These are phyloP conservation scores for Durio zibethinus DNA, from an alignment of 345 rosid species.

Conservation along the genomic window DNA sequence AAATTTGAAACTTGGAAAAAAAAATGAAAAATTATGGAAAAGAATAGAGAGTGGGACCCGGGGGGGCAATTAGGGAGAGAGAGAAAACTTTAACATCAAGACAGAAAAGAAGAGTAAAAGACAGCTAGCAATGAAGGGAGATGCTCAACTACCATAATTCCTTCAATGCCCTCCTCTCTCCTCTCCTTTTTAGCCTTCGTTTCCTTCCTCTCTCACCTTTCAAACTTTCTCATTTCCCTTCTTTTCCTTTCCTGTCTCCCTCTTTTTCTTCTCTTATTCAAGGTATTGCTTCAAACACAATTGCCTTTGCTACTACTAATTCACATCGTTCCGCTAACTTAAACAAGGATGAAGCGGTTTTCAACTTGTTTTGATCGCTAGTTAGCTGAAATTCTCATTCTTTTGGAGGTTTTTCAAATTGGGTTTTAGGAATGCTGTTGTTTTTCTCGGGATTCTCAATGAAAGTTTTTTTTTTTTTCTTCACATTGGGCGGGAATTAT, in stretches of 20 bases:
- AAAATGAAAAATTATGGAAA: not conserved
- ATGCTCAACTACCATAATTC: conserved; percentile 45
- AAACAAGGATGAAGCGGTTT: not conserved
- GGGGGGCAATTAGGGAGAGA: not conserved
- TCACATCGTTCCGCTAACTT: not conserved
- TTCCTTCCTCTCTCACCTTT: conserved; percentile 12
- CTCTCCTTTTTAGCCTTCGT: conserved; percentile 18
- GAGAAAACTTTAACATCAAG: conserved; percentile 50
- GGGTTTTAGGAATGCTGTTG: not conserved
- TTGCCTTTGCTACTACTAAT: not conserved
- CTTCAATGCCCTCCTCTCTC: conserved; percentile 1
- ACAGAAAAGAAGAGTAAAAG: conserved; percentile 34
- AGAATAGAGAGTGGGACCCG: conserved; percentile 16
- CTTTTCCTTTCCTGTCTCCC: not conserved
- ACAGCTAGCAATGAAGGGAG: conserved; percentile 72
- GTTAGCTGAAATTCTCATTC: not conserved
- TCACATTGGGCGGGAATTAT: not conserved
- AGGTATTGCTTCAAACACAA: conserved; percentile 11
- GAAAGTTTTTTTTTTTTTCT: not conserved
- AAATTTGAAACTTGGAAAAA: no score
- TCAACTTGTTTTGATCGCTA: not conserved
- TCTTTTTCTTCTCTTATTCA: not conserved
- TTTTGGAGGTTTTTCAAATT: not conserved
- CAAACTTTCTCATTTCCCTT: conserved; percentile 1
- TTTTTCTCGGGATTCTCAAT: not conserved